phyloP scores from a whole-genome alignment of 768 basidiomycete species.

The Serpula lacrymans region DNA sequence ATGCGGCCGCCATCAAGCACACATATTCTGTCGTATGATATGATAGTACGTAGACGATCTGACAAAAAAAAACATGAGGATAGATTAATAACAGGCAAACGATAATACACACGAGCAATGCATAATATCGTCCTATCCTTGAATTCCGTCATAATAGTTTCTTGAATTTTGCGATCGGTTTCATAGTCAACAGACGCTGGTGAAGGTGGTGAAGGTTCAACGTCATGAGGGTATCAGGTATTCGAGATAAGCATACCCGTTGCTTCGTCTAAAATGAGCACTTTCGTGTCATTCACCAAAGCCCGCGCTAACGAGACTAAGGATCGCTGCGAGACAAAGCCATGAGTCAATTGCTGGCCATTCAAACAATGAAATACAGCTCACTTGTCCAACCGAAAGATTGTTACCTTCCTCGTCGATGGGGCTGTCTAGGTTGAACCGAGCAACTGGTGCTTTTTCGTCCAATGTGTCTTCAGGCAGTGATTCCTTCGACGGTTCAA shows the following conservation, averaged over 20 bases:
- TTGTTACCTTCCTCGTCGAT: slow-evolving; percentile 89
- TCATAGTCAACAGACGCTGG: slow-evolving; percentile 84
- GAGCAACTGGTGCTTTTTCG: slow-evolving; percentile 38
- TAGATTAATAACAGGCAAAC: background rate
- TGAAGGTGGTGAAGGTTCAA: slow-evolving; percentile 19
- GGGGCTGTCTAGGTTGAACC: slow-evolving; percentile 78
- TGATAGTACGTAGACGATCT: slow-evolving; percentile 86
- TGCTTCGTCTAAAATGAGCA: slow-evolving; percentile 89
- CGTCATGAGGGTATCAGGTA: background rate
- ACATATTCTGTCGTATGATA: slow-evolving; percentile 84
- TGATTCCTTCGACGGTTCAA: slow-evolving; percentile 43
- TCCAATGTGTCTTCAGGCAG: slow-evolving; percentile 26
- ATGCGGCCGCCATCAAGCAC: slow-evolving; percentile 82
- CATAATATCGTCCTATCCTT: slow-evolving; percentile 80
- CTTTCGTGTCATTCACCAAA: slow-evolving; percentile 78
- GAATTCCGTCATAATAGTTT: slow-evolving; percentile 85
- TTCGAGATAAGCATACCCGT: slow-evolving; percentile 44
- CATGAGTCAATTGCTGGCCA: no score
- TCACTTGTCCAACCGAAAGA: slow-evolving; percentile 68
- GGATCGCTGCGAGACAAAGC: slow-evolving; percentile 50
- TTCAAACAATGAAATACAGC: no score
- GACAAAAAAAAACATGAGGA: slow-evolving; percentile 6
- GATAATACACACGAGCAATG: slow-evolving; percentile 71
- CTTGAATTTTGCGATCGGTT: slow-evolving; percentile 88
- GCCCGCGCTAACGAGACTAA: slow-evolving; percentile 88